Conservation (phyloP, 208 protist species). For the Vickermania ingenoplastis region DNA sequence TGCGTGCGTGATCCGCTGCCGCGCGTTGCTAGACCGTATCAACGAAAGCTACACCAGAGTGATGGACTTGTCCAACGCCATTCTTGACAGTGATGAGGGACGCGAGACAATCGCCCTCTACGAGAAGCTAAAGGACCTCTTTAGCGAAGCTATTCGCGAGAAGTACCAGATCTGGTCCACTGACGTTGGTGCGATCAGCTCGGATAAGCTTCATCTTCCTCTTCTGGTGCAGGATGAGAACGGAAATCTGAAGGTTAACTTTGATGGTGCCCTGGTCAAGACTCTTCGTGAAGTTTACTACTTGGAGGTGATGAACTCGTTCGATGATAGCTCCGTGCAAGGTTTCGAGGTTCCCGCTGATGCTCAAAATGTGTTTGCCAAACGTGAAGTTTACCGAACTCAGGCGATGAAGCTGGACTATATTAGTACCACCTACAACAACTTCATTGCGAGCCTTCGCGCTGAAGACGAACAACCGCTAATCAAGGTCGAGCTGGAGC, state of each 20-base stretch:
- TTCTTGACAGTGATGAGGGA: slow-evolving; percentile 82
- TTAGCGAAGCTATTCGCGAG: slow-evolving; percentile 67
- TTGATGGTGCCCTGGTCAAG: slow-evolving; percentile 92
- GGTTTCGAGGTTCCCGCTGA: slow-evolving; percentile 79
- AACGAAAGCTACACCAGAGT: slow-evolving; percentile 83
- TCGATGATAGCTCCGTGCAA: slow-evolving; percentile 39
- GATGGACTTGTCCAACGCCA: slow-evolving; percentile 41
- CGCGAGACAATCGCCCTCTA: slow-evolving; percentile 76
- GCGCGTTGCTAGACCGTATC: slow-evolving; percentile 92
- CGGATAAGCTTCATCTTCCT: slow-evolving; percentile 92
- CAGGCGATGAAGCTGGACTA: slow-evolving; percentile 91
- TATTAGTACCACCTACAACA: slow-evolving; percentile 92
- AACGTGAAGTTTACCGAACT: slow-evolving; percentile 84
- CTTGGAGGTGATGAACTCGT: slow-evolving; percentile 90
- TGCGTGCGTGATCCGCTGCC: slow-evolving; percentile 86
- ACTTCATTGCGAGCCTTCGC: slow-evolving; percentile 81
- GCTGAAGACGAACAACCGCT: slow-evolving; percentile 89
- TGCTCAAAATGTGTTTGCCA: slow-evolving; percentile 82
- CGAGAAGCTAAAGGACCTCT: slow-evolving; percentile 48
- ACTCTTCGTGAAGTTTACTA: slow-evolving; percentile 96
- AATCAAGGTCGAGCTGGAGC: slow-evolving; percentile 77
- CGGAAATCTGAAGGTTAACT: slow-evolving; percentile 89
- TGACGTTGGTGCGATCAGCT: slow-evolving; percentile 78
- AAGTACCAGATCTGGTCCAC: slow-evolving; percentile 86
- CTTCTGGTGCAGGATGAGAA: slow-evolving; percentile 66